Evolutionary conservation across 352 stramenopile genomes (phyloP).

Genomic region (Pythium brachiatum): DNA sequence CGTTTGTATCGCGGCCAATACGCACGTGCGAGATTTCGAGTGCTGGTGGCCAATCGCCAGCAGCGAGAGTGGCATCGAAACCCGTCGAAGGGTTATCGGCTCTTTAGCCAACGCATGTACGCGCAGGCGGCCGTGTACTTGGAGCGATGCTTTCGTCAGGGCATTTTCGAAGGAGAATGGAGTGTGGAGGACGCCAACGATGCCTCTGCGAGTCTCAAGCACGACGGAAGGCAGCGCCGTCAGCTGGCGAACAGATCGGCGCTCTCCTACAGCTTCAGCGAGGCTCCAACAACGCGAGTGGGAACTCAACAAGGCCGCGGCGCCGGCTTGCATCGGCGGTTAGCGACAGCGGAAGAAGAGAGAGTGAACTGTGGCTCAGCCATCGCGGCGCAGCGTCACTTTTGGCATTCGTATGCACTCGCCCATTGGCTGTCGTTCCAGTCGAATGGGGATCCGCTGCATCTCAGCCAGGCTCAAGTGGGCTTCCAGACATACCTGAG

Average conservation of each 20-base stretch:
- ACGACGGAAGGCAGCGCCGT: neutral
- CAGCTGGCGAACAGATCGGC: conserved; percentile 26
- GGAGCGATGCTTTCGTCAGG: conserved; percentile 48
- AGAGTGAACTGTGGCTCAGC: neutral
- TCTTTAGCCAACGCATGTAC: conserved; percentile 38
- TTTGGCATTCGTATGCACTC: conserved; percentile 58
- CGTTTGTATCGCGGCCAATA: conserved; percentile 41
- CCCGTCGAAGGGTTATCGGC: conserved; percentile 43
- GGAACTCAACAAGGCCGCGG: neutral
- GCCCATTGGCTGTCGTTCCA: conserved; percentile 57
- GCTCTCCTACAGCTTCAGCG: conserved; percentile 58
- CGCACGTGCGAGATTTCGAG: conserved; percentile 34
- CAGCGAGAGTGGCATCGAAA: conserved; percentile 51
- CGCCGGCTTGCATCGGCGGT: neutral
- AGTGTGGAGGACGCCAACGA: neutral
- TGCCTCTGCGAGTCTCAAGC: neutral
- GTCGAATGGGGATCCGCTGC: conserved; percentile 38
- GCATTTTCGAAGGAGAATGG: conserved; percentile 23
- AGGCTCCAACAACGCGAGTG: conserved; percentile 15
- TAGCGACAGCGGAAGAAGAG: conserved; percentile 8
- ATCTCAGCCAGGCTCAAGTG: conserved; percentile 36
- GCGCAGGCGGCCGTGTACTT: conserved; percentile 44
- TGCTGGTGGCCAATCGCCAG: conserved; percentile 29
- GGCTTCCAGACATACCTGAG: conserved; percentile 46
- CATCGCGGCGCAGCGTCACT: conserved; percentile 28